Evolutionary conservation across 495 filamentous ascomycete species (phyloP).

Genomic region (Xylaria grammica): DNA sequence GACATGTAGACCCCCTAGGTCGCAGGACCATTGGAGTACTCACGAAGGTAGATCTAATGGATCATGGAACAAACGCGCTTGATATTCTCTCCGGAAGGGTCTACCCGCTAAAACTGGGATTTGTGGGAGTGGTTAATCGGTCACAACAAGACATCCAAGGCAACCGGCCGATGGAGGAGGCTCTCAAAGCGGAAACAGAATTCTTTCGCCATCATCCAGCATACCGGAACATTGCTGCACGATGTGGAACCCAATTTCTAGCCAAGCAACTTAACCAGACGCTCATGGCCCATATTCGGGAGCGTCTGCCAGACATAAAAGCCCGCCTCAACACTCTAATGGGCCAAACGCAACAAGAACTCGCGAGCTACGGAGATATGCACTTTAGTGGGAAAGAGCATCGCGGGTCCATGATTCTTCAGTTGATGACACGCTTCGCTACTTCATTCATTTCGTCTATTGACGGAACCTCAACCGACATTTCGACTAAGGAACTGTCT

Average conservation of each 20-base stretch:
- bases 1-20: conserved; percentile 95
- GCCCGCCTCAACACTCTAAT: conserved; percentile 96
- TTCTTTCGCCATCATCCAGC: conserved; percentile 98
- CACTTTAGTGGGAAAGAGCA: conserved; percentile 98
- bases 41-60: conserved; percentile 98
- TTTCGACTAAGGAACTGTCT: conserved; percentile 97
- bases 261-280: conserved; percentile 95
- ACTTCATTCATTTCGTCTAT: conserved; percentile 98
- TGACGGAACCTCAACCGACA: conserved; percentile 96
- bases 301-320: conserved; percentile 96
- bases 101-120: conserved; percentile 95
- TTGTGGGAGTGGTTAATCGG: conserved; percentile 97
- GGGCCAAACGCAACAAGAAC: conserved; percentile 98
- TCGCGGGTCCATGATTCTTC: conserved; percentile 89
- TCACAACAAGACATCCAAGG: conserved; percentile 98
- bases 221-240: conserved; percentile 92
- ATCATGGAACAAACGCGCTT: conserved; percentile 97
- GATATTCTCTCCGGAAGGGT: conserved; percentile 96
- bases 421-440: conserved; percentile 97
- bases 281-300: conserved; percentile 94
- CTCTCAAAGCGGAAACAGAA: conserved; percentile 85
- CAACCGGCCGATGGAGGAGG: conserved; percentile 88
- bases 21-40: conserved; percentile 95
- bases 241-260: conserved; percentile 93
- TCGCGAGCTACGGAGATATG: conserved; percentile 97